phyloP scores from a whole-genome alignment of 1,139 yeast species.

The Kurtzmaniella natalensis region DNA sequence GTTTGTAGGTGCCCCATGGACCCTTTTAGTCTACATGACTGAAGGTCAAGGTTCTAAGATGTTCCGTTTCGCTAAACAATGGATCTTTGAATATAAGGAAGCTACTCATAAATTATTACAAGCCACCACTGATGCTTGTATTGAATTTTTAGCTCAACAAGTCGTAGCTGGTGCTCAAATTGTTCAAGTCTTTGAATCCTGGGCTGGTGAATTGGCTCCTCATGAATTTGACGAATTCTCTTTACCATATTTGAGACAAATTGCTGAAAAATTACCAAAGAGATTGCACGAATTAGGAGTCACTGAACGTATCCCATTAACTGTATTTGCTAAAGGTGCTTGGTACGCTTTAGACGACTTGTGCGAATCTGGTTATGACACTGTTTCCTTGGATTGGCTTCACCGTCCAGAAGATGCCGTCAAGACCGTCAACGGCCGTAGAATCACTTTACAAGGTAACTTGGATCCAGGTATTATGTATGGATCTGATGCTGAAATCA shows the following conservation, averaged over 20 bases:
- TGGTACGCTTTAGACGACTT: constrained; percentile 93
- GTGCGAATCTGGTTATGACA: constrained; percentile 80
- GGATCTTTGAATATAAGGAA: constrained; percentile 80
- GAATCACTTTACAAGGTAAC: constrained; percentile 88
- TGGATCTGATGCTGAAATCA: constrained; percentile 78
- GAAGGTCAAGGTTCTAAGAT: constrained; percentile 96
- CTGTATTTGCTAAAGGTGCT: constrained; percentile 93
- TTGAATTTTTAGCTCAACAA: constrained; percentile 90
- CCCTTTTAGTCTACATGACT: constrained; percentile 91
- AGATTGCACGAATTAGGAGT: constrained; percentile 72
- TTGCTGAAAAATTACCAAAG: constrained; percentile 61
- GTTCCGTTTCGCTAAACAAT: constrained; percentile 86
- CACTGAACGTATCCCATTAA: constrained; percentile 71
- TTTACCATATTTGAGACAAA: constrained; percentile 80
- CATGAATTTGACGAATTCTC: constrained; percentile 83
- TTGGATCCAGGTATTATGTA: constrained; percentile 93
- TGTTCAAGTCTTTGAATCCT: constrained; percentile 92
- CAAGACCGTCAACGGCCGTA: constrained; percentile 66
- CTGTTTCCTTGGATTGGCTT: constrained; percentile 89
- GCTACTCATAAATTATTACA: constrained; percentile 69
- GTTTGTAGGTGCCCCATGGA: constrained; percentile 98
- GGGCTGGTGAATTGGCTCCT: constrained; percentile 98
- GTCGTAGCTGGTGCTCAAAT: constrained; percentile 98
- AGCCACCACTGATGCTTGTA: constrained; percentile 81
- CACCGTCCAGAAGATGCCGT: constrained; percentile 86